phyloP scores from a whole-genome alignment of 305 asterid species.

The Solanum hybrid region DNA sequence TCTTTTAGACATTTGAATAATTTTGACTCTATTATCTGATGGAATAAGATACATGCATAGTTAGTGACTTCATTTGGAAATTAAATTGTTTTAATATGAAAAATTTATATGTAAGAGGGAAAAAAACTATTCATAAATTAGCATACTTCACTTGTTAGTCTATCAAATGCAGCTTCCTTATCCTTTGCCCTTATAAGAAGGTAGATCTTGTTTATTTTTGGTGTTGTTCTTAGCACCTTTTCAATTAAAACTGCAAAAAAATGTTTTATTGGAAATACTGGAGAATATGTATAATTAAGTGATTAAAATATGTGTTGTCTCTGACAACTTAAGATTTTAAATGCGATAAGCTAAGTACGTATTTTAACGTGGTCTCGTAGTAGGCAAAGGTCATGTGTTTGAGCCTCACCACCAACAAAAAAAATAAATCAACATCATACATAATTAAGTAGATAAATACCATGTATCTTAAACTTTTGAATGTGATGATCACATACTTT shows the following conservation, averaged over 20 bases:
- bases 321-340: too few species aligned
- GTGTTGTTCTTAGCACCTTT: slow-evolving; percentile 68
- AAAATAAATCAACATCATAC: too few species aligned
- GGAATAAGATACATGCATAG: neutral
- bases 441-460: too few species aligned
- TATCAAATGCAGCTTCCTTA: slow-evolving; percentile 49
- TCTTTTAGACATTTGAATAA: neutral
- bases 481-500: too few species aligned
- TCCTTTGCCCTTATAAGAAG: slow-evolving; percentile 66
- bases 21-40: neutral
- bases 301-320: too few species aligned
- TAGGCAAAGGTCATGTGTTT: too few species aligned
- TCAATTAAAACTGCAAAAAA: slow-evolving; percentile 33
- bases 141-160: slow-evolving; percentile 72
- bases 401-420: too few species aligned
- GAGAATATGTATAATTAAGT: too few species aligned
- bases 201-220: slow-evolving; percentile 61
- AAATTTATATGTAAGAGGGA: neutral
- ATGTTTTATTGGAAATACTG: too few species aligned
- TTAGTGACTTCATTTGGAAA: neutral
- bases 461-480: too few species aligned
- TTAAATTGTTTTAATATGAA: neutral
- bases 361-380: too few species aligned
- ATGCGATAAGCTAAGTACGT: too few species aligned
- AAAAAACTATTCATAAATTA: neutral